Percentiles rank a stretch among this genome's conserved stretches.
Conservation (phyloP, 164 flowering plant species). For the Cinnamomum micranthum region DNA sequence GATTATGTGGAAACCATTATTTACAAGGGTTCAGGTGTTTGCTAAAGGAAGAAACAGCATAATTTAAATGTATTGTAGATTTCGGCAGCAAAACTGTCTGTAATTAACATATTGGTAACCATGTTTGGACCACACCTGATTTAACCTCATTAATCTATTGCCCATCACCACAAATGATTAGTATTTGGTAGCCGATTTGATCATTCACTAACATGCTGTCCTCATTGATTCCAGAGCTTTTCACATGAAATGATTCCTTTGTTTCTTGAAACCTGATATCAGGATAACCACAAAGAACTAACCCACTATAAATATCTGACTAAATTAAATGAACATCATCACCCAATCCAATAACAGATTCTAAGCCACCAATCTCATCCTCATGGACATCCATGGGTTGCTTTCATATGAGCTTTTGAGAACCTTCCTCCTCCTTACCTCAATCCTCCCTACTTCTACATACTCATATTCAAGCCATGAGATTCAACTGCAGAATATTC, state of each 20-base stretch:
- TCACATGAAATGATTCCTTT: conserved; percentile 8
- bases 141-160: background rate
- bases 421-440: conserved; percentile 9
- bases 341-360: background rate
- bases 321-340: background rate
- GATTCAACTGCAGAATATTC: background rate
- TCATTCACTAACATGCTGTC: background rate
- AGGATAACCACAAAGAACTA: background rate
- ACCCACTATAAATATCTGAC: background rate
- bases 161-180: conserved; percentile 2
- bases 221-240: background rate
- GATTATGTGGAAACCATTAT: too few relatives aligned
- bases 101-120: too few relatives aligned
- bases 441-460: background rate
- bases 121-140: background rate
- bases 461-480: background rate
- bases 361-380: background rate
- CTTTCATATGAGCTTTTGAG: conserved; percentile 3
- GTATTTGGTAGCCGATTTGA: conserved; percentile 2
- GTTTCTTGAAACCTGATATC: too few relatives aligned
- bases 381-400: background rate
- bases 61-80: too few relatives aligned
- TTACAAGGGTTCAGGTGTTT: too few relatives aligned
- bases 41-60: too few relatives aligned
- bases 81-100: too few relatives aligned